Percentiles rank a stretch among this genome's conserved stretches.
These are phyloP conservation scores for Cucurbita pepo DNA, from an alignment of 306 rosid genomes.

Conservation along the genomic window DNA sequence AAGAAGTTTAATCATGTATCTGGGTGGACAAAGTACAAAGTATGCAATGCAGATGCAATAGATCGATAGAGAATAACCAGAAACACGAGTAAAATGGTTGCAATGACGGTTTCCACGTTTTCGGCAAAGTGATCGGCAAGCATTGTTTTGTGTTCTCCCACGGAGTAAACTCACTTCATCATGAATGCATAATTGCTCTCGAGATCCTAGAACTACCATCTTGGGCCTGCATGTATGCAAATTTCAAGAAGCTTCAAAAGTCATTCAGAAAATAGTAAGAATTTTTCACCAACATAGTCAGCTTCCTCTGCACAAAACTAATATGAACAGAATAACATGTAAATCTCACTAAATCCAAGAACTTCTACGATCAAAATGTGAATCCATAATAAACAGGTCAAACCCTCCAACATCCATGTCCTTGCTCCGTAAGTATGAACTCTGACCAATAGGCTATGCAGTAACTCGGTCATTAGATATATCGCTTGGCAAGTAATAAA, in stretches of 20 bases:
- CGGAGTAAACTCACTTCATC: conserved; percentile 62
- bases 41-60: conserved; percentile 1
- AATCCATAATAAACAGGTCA: not conserved
- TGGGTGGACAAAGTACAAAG: not conserved
- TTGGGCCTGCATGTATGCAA: conserved; percentile 56
- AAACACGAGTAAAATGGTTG: conserved; percentile 25
- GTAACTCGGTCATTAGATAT: not conserved
- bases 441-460: not conserved
- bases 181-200: conserved; percentile 89
- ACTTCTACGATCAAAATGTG: not conserved
- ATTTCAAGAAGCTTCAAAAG: not conserved
- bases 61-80: conserved; percentile 30
- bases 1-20: not conserved
- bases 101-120: conserved; percentile 35
- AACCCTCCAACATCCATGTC: not conserved
- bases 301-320: not conserved
- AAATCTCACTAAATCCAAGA: not conserved
- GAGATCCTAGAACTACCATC: conserved; percentile 83
- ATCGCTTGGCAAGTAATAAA: not conserved
- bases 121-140: conserved; percentile 50
- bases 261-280: not conserved
- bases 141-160: conserved; percentile 68
- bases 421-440: not conserved
- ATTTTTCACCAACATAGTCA: not conserved
- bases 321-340: not conserved